Conservation (phyloP, 1,284 basidiomycete species). For the Vanrija sp. region DNA sequence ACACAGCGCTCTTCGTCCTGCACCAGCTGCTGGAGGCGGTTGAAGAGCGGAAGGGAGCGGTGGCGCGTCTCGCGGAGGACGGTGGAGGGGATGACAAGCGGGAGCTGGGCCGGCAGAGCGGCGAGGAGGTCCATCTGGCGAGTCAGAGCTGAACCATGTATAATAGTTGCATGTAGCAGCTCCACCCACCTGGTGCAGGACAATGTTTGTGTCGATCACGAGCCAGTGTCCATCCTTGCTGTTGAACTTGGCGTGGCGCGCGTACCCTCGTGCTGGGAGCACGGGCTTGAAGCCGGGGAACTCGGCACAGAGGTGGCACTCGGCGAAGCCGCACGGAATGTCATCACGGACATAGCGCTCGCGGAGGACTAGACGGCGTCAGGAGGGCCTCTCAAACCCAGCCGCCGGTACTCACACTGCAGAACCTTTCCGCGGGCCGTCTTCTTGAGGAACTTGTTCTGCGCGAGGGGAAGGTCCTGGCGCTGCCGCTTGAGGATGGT, state of each 20-base stretch:
- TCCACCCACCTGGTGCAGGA: slow-evolving; percentile 73
- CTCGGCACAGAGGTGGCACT: slow-evolving; percentile 61
- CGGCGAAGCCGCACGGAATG: slow-evolving; percentile 80
- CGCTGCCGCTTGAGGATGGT: slow-evolving; percentile 71
- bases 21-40: slow-evolving; percentile 76
- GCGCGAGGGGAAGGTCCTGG: slow-evolving; percentile 69
- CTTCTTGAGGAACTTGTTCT: slow-evolving; percentile 90
- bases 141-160: slow-evolving; percentile 7
- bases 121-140: slow-evolving; percentile 86
- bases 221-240: slow-evolving; percentile 64
- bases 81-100: slow-evolving; percentile 88
- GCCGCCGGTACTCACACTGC: slow-evolving; percentile 60
- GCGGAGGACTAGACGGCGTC: slow-evolving; percentile 63
- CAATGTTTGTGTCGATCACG: slow-evolving; percentile 93
- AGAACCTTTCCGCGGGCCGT: slow-evolving; percentile 90
- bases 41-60: slow-evolving; percentile 87
- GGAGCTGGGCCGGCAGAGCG: slow-evolving; percentile 65
- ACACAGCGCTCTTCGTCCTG: slow-evolving; percentile 69
- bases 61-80: slow-evolving; percentile 95
- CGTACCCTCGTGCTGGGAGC: slow-evolving; percentile 57
- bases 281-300: slow-evolving; percentile 49
- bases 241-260: slow-evolving; percentile 50
- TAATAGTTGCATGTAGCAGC: too few relatives aligned
- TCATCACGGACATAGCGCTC: slow-evolving; percentile 93
- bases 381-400: too few relatives aligned